Evolutionary conservation across 2,329 filamentous ascomycete species (phyloP).

Genomic region (Bretziella fagacearum): DNA sequence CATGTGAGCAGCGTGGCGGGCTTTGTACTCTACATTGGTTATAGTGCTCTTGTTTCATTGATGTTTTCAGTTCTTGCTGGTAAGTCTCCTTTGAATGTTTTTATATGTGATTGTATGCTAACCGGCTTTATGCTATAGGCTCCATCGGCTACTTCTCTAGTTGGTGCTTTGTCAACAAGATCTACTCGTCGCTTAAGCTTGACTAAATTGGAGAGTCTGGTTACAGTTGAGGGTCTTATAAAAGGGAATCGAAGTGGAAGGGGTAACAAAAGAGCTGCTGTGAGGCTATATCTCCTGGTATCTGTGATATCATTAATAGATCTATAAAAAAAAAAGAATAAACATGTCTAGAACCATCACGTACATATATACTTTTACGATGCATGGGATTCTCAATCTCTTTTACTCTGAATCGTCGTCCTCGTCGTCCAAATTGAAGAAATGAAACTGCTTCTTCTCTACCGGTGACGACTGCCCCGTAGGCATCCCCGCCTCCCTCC

Average conservation of each 20-base stretch:
- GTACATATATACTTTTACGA: too few species aligned
- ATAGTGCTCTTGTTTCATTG: conserved; percentile 76
- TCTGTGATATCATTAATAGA: too few species aligned
- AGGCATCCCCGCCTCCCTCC: conserved; percentile 23
- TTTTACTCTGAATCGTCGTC: conserved; percentile 26
- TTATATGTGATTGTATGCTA: background rate
- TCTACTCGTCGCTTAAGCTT: conserved; percentile 96
- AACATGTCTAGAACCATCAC: too few species aligned
- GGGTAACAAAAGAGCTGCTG: background rate
- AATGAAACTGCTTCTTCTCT: conserved; percentile 39
- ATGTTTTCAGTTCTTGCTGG: conserved; percentile 88
- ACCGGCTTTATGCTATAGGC: conserved; percentile 38
- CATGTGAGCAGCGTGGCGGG: conserved; percentile 72
- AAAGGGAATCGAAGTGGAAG: background rate
- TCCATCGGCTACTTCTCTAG: conserved; percentile 91
- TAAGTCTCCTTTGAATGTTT: conserved; percentile 33
- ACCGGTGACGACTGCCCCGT: conserved; percentile 19
- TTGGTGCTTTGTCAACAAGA: conserved; percentile 85
- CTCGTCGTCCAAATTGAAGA: conserved; percentile 35
- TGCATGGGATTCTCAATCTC: background rate
- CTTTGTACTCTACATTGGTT: conserved; percentile 82
- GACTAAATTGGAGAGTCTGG: conserved; percentile 37
- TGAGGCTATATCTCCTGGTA: background rate
- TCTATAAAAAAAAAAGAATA: too few species aligned
- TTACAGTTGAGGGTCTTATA: too few species aligned